Evolutionary conservation across 2,329 filamentous ascomycete genomes (phyloP), one percentile per base, ranked within the genome.

Genomic region (Chaetomiaceae sp.): DNA sequence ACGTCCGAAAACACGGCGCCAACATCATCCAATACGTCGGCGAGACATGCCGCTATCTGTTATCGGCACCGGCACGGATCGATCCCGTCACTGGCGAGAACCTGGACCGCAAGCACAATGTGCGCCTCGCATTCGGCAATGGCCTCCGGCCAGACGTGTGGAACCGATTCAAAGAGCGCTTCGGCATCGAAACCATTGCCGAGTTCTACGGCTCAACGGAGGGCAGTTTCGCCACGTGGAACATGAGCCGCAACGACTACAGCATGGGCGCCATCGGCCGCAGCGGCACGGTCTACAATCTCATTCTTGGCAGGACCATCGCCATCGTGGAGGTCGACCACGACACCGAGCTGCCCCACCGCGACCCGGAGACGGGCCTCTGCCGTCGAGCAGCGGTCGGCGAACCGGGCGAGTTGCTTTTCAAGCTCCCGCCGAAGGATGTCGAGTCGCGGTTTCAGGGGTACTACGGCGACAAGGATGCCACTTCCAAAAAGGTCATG

Each of bases 11-110:
- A 40, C 80, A 79, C 44, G 73, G 85, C 8, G 86, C 89, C 18
- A 94, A 87, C 1, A 77, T 84, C 4, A 85, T 95, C 56, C 89
- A 95, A 66, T 95, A 95, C 65, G 90, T 95, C 13, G 90, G 90
- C 48, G 90, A 95, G 69, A 92, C 89, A 0, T 86, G 89, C 58
- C 85, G 90, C 5, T 95, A 95, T 67, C 78, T 95, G 4, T 76
- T 95, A 10, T 78, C 86, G 0, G 81, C 83, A 0, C 80, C 86
- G 2, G 75, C 81, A 0, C 76, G 85, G 51, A 67, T 75, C 23
- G 84, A 90, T 60, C 76, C 84, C 0, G 66, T 66, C 6, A 89
- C 84, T 0, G 84, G 85, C 18, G 80, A 85, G 64, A 76, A 80
- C 56, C 74, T 90, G 32, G 90, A 95, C 68, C 80, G 77, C 61